phyloP scores from a whole-genome alignment of 2,329 filamentous ascomycete species.

The Magnaporthales sp. region DNA sequence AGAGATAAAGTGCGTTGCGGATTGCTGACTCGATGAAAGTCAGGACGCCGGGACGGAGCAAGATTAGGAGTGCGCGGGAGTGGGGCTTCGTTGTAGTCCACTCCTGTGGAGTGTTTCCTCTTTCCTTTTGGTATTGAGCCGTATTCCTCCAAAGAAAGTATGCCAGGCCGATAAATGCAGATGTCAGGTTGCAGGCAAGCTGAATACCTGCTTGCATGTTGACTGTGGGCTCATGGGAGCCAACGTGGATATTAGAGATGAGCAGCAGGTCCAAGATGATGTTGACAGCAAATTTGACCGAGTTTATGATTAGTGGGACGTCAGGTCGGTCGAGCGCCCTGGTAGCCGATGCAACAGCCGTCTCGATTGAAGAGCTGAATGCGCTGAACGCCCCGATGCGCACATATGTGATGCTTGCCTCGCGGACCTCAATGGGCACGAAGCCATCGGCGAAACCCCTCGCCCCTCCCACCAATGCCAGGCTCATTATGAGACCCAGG shows the following conservation, averaged over 20 bases:
- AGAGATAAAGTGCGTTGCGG: too few relatives aligned
- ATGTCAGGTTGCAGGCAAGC: constrained; percentile 48
- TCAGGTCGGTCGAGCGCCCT: constrained; percentile 62
- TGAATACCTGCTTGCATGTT: constrained; percentile 57
- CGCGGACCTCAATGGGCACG: constrained; percentile 50
- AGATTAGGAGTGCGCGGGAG: constrained; percentile 33
- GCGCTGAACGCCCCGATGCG: constrained; percentile 55
- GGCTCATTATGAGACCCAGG: too few relatives aligned
- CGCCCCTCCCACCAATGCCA: constrained; percentile 48
- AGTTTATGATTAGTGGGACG: constrained; percentile 58
- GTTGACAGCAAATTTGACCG: constrained; percentile 54
- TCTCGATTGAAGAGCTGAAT: constrained; percentile 53
- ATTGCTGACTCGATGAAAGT: constrained; percentile 58
- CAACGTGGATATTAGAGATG: constrained; percentile 57
- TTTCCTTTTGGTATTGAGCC: too few relatives aligned
- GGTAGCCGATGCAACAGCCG: too few relatives aligned
- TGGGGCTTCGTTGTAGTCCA: constrained; percentile 22
- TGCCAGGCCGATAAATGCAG: constrained; percentile 43
- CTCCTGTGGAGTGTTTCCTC: constrained; percentile 7
- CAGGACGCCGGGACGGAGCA: constrained; percentile 47
- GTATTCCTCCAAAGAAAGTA: constrained; percentile 52
- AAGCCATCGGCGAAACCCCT: constrained; percentile 49
- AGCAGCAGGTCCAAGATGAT: constrained; percentile 59
- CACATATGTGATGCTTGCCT: constrained; percentile 52
- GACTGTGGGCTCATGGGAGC: too few relatives aligned